phyloP scores from a whole-genome alignment of 2,329 filamentous ascomycete genomes.

The Sporothrix sp. region DNA sequence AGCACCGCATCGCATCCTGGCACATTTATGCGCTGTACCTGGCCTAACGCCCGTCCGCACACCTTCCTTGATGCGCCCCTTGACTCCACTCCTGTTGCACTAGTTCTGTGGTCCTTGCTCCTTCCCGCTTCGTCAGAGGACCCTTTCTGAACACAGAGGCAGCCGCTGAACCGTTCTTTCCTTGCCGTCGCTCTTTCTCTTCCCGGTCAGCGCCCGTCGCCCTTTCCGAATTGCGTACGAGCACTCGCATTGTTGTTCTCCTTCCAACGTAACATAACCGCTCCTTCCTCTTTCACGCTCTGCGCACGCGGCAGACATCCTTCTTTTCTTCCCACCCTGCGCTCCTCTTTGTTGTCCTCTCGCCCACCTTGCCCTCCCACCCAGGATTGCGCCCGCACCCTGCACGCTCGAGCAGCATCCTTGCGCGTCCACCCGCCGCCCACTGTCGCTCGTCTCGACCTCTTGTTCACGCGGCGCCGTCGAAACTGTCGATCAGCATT shows the following conservation, averaged over 20 bases:
- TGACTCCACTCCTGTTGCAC: conserved; percentile 9
- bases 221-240: conserved; percentile 1
- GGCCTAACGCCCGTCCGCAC: neutral
- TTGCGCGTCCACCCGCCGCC: too few relatives aligned
- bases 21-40: conserved; percentile 2
- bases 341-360: neutral
- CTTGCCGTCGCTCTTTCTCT: neutral
- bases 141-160: neutral
- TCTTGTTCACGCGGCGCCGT: conserved; percentile 17
- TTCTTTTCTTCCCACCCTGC: neutral
- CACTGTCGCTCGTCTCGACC: neutral
- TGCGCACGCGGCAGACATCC: neutral
- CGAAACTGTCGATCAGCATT: conserved; percentile 32
- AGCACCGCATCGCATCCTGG: neutral
- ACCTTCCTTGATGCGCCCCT: conserved; percentile 3
- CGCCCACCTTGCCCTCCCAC: neutral
- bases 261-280: too few relatives aligned
- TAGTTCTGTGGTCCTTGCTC: conserved; percentile 3
- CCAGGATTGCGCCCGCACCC: neutral
- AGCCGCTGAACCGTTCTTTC: neutral
- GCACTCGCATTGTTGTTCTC: too few relatives aligned
- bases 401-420: too few relatives aligned
- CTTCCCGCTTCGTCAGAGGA: neutral
- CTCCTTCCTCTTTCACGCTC: too few relatives aligned
- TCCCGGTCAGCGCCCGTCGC: neutral